Conservation (phyloP, 1,284 basidiomycete genomes). For the Ceraceosorus guamensis region DNA sequence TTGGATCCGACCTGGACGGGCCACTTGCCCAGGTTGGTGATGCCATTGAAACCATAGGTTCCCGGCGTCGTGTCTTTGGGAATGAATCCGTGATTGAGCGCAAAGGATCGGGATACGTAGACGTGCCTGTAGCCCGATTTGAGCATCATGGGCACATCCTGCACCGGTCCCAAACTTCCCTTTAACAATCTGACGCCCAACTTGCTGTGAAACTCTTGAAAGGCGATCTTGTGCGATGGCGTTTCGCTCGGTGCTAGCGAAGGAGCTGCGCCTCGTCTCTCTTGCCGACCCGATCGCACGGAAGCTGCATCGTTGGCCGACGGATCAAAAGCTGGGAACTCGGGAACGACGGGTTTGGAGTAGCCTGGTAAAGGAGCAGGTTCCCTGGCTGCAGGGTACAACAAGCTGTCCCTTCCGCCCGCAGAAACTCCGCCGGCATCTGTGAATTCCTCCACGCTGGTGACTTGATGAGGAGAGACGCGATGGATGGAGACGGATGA, state of each 20-base stretch:
- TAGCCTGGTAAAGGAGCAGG: slow-evolving; percentile 27
- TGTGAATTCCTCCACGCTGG: slow-evolving; percentile 39
- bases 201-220: slow-evolving; percentile 47
- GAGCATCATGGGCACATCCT: slow-evolving; percentile 68
- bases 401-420: slow-evolving; percentile 45
- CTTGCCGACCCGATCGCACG: slow-evolving; percentile 27
- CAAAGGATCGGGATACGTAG: slow-evolving; percentile 90
- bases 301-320: slow-evolving; percentile 16
- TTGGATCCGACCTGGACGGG: slow-evolving; percentile 53
- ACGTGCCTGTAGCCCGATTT: slow-evolving; percentile 90
- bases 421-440: slow-evolving; percentile 42
- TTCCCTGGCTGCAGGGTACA: slow-evolving; percentile 45
- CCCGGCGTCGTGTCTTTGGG: slow-evolving; percentile 63
- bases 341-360: slow-evolving; percentile 31
- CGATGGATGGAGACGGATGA: slow-evolving; percentile 45
- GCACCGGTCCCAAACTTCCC: slow-evolving; percentile 81
- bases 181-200: slow-evolving; percentile 81
- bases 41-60: slow-evolving; percentile 71
- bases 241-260: slow-evolving; percentile 2
- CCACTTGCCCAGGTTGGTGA: slow-evolving; percentile 54
- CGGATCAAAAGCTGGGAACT: slow-evolving; percentile 17
- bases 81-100: slow-evolving; percentile 79
- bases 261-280: slow-evolving; percentile 1
- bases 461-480: slow-evolving; percentile 28
- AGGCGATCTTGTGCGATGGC: slow-evolving; percentile 44